Percentiles rank a stretch among this genome's conserved stretches.
Evolutionary conservation across 805 yeast species (phyloP).

Genomic region (Cyberlindnera xylosilytica): DNA sequence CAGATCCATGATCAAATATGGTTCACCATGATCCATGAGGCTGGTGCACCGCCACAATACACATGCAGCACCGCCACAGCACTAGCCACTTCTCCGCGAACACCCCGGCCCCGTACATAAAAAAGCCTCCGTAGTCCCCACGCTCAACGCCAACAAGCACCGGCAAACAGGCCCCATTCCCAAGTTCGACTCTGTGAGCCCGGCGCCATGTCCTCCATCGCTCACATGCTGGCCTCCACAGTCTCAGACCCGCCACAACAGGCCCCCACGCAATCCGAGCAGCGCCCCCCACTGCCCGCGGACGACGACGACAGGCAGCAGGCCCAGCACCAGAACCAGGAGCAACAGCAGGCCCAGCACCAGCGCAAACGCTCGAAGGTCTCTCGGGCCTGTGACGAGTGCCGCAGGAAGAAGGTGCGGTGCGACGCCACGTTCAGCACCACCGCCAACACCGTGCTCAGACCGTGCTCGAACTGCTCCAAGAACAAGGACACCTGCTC

Average conservation of each 20-base stretch:
- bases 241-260: neutral
- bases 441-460: conserved; percentile 44
- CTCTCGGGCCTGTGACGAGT: conserved; percentile 78
- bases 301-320: no score
- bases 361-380: conserved; percentile 65
- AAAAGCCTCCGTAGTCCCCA: no score
- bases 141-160: no score
- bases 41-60: no score
- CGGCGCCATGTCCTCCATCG: conserved; percentile 12
- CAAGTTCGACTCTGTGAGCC: no score
- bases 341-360: conserved; percentile 9
- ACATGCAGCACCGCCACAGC: no score
- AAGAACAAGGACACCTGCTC: conserved; percentile 61
- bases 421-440: conserved; percentile 60
- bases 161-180: no score
- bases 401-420: conserved; percentile 67
- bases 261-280: neutral
- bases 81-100: no score
- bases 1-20: no score
- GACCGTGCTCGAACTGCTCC: conserved; percentile 58
- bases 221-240: conserved; percentile 8
- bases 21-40: no score
- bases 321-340: conserved; percentile 4
- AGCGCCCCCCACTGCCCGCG: no score
- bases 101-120: no score